Evolutionary conservation across 2,329 filamentous ascomycete genomes (phyloP), one percentile per base, ranked within the genome.

Genomic region (Colletotrichum plurivorum): DNA sequence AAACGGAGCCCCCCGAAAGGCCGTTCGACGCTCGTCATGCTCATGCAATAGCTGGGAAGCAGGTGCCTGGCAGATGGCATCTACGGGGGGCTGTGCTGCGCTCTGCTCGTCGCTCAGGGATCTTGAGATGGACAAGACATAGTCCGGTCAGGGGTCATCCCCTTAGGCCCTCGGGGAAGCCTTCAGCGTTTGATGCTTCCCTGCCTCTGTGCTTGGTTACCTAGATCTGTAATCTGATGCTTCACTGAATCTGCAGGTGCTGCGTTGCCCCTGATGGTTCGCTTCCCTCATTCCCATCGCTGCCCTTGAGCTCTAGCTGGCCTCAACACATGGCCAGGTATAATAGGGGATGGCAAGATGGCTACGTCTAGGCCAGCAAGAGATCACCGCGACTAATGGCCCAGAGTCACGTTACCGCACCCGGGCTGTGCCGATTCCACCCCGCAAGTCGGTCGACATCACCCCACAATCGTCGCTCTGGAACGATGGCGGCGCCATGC

Each of bases 381-480:
- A 20, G 20, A 41, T 27, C 27, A 66, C 48, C 56, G 39, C 48
- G 54, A 31, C 18, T 31, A 46, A 55, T 62, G 18, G 16, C 48
- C 31, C 31, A 36, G 22, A 36, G 31, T 66, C 66, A 56, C 62
- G 66, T 69, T 66, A 52, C 66, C 51, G 55, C 49, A 69, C 62
- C 66, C 66, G 66, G 66, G 66, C 66, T 69, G 55, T 69, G 66
- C 66, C 62, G 66, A 69, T 66, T 51, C 5, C 66, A 56, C 62
- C 66, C 62, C 66, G 62, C 66, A 66, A 36, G 60, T 69, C 62
- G 66, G 66, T 66, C 66, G 66, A 69, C 62, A 66, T 69, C 66
- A 69, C 66, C 66, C 66, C 66, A 69, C 66, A 69, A 69, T 69
- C 62, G 62, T 59, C 66, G 51, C 62, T 56, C 62, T 69, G 62